These are phyloP conservation scores for Aspergillus sp. DNA, from an alignment of 2,329 filamentous ascomycete species.

Conservation along the genomic window DNA sequence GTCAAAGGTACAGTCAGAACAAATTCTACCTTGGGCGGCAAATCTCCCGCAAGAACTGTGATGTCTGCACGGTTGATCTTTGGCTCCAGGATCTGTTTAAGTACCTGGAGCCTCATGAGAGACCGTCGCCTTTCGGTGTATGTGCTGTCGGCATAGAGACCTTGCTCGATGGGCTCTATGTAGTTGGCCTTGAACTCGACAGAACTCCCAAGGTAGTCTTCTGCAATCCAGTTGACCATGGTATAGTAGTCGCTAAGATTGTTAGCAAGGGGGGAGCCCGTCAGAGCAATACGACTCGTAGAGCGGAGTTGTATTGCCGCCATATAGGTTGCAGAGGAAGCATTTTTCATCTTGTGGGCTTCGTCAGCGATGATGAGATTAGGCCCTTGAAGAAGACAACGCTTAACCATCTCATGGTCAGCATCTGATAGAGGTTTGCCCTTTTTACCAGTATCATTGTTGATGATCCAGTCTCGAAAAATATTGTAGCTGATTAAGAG, in stretches of 20 bases:
- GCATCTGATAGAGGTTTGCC: conserved; percentile 31
- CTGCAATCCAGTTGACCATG: conserved; percentile 87
- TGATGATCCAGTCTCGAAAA: conserved; percentile 53
- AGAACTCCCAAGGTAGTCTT: conserved; percentile 69
- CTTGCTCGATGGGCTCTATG: conserved; percentile 69
- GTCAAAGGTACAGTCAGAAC: conserved; percentile 73
- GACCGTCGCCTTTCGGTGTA: conserved; percentile 56
- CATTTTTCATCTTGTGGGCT: conserved; percentile 76
- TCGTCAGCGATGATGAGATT: conserved; percentile 82
- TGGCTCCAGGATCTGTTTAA: conserved; percentile 71
- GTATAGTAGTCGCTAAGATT: conserved; percentile 78
- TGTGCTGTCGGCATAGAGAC: conserved; percentile 66
- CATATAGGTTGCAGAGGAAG: conserved; percentile 51
- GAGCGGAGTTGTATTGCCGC: conserved; percentile 63
- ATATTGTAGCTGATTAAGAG: conserved; percentile 75
- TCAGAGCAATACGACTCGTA: conserved; percentile 74
- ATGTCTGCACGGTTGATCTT: conserved; percentile 78
- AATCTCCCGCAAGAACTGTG: conserved; percentile 61
- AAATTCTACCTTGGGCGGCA: conserved; percentile 79
- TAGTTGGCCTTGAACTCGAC: conserved; percentile 71
- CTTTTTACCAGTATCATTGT: conserved; percentile 30
- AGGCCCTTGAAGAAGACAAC: conserved; percentile 59
- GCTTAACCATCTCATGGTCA: conserved; percentile 41
- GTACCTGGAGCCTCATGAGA: conserved; percentile 65
- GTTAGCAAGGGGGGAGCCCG: conserved; percentile 83